A percentile compares a stretch with the other conserved stretches of the same genome.
Conservation (phyloP, 805 yeast species). For the Blastobotrys terrestris region DNA sequence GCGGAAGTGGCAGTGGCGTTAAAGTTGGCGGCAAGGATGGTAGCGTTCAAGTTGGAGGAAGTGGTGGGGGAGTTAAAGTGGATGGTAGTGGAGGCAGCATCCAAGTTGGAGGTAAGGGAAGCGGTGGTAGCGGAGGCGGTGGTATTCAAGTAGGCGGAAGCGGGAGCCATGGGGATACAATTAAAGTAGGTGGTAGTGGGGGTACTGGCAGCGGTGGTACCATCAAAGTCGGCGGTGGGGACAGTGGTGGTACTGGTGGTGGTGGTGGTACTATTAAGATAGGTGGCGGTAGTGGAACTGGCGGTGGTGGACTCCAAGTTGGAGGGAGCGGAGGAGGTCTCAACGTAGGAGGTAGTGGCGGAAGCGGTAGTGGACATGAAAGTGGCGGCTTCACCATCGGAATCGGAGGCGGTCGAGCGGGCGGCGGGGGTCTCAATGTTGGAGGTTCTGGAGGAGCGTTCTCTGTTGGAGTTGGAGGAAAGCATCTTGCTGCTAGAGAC, state of each 20-base stretch:
- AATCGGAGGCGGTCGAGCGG: background rate
- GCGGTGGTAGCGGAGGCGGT: background rate
- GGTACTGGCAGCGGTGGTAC: background rate
- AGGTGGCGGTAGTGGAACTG: background rate
- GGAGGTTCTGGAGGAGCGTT: background rate
- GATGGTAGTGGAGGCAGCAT: background rate
- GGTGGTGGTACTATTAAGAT: background rate
- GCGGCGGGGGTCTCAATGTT: background rate
- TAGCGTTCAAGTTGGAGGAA: background rate
- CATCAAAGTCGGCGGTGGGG: background rate
- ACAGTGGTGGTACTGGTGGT: background rate
- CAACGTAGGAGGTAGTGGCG: background rate
- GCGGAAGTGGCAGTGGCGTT: background rate
- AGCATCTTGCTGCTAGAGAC: background rate
- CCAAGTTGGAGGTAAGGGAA: background rate
- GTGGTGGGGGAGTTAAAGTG: background rate
- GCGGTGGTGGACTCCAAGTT: background rate
- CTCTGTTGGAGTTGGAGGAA: background rate
- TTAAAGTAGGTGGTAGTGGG: background rate
- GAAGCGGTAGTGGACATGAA: background rate
- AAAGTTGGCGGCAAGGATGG: background rate
- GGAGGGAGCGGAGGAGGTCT: background rate
- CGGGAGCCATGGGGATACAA: background rate
- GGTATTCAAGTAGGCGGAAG: background rate
- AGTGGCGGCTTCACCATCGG: background rate